Evolutionary conservation across 2,329 filamentous ascomycete genomes (phyloP), one percentile per base, ranked within the genome.

Genomic region (Cucurbitaria berberidis): DNA sequence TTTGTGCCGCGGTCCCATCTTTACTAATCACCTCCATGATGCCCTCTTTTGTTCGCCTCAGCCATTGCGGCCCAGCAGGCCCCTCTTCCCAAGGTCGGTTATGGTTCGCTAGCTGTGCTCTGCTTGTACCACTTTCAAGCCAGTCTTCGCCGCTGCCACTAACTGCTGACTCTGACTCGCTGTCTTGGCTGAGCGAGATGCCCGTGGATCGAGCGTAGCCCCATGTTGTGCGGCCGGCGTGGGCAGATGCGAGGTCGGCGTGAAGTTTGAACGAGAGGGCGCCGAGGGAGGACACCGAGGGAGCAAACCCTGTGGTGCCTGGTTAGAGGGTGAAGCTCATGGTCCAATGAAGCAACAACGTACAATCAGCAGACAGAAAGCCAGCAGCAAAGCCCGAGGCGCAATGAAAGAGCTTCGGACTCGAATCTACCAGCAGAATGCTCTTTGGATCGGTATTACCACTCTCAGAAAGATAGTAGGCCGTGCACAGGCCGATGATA

Each of bases 351-450:
- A 22, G 39, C 8, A n/a, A 11, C 24, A 43, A 63, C 72, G 16
- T 67, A 78, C 89, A 93, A 70, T 93, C 87, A 29, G 79, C 80
- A 0, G 89, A 89, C 8, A 93, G 68, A 66, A 93, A 93, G 0
- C 90, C 89, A 16, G 82, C 90, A 0, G 89, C 88, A 60, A 84
- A 86, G 1, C 90, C 89, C 2, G 88, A 92, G 0, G 90, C 89
- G 26, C 87, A 90, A 10, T 84, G 82, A 73, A 93, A 91, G 27
- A 93, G 80, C 57, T 84, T 70, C 0, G 79, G 71, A 4, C 82
- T 82, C 5, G 82, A 77, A 63, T 88, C 86, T 34, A 88, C 57
- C 19, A 88, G 74, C 57, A 86, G 82, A 46, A 88, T 85, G 27
- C 78, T 75, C 18, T 76, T 61, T 4, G 78, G 74, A 40, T 69